Conservation (phyloP, 192 early-diverging fungal genomes). For the Spizellomyces punctatus region DNA sequence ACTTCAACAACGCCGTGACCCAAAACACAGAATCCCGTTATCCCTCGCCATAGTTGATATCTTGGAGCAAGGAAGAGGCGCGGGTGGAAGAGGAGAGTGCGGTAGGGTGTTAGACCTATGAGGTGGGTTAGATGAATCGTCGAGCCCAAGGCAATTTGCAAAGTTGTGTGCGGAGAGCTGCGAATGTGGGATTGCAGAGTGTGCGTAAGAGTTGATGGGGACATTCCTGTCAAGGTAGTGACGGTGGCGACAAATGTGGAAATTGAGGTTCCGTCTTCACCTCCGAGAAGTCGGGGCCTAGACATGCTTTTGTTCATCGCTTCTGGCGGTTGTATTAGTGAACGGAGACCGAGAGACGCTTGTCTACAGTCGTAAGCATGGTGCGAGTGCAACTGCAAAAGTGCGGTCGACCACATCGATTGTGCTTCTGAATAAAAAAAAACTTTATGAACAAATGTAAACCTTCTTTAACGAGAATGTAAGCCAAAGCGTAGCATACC, state of each 20-base stretch:
- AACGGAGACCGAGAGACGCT: background rate
- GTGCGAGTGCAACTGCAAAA: background rate
- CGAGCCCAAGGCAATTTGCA: conserved; percentile 26
- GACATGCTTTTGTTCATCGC: background rate
- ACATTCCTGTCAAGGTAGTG: background rate
- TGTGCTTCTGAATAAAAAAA: background rate
- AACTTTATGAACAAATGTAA: background rate
- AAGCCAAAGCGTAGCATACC: no score
- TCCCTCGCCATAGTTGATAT: conserved; percentile 22
- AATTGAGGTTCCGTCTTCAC: background rate
- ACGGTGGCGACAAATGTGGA: background rate
- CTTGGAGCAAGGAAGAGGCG: conserved; percentile 19
- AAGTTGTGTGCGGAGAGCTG: conserved; percentile 26
- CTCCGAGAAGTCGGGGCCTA: background rate
- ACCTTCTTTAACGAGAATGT: no score
- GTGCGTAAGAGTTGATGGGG: background rate
- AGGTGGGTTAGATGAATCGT: conserved; percentile 20
- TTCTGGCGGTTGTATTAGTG: background rate
- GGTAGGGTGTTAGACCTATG: conserved; percentile 24
- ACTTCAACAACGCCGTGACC: conserved; percentile 30
- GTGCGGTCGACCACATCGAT: background rate
- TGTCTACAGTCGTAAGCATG: background rate
- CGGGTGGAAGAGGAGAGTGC: conserved; percentile 39
- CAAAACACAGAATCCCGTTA: conserved; percentile 22
- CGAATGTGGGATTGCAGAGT: conserved; percentile 1